These are phyloP conservation scores for Thermoascus crustaceus DNA, from an alignment of 2,329 filamentous ascomycete species.

Conservation along the genomic window DNA sequence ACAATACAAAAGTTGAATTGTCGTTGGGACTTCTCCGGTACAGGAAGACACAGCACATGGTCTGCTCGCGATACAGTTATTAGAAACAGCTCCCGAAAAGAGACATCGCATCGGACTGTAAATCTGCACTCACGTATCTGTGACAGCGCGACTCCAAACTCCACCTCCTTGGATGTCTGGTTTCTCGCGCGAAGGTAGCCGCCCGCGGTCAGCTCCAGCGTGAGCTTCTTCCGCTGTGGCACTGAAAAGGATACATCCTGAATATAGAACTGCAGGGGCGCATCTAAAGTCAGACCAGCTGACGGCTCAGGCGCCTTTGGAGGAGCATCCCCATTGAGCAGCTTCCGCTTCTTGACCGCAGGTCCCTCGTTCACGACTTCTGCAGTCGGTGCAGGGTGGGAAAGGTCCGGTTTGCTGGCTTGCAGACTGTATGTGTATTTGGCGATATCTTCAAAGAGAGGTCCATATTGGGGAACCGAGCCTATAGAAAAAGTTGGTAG, in stretches of 20 bases:
- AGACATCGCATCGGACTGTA: slow-evolving; percentile 1
- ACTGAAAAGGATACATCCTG: slow-evolving; percentile 54
- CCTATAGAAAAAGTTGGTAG: slow-evolving; percentile 17
- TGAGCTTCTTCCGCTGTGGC: slow-evolving; percentile 57
- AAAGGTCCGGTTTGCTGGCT: slow-evolving; percentile 19
- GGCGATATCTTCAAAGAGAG: slow-evolving; percentile 44
- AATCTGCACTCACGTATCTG: slow-evolving; percentile 40
- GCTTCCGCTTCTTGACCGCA: slow-evolving; percentile 43
- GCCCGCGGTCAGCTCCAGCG: slow-evolving; percentile 44
- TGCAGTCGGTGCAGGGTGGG: slow-evolving; percentile 18
- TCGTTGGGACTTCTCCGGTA: slow-evolving; percentile 56
- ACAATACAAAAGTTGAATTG: slow-evolving; percentile 57
- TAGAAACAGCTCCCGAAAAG: not conserved
- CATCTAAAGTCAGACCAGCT: slow-evolving; percentile 26
- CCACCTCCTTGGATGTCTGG: slow-evolving; percentile 43
- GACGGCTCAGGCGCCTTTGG: slow-evolving; percentile 17
- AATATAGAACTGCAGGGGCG: slow-evolving; percentile 36
- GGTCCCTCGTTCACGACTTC: slow-evolving; percentile 23
- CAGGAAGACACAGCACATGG: slow-evolving; percentile 53
- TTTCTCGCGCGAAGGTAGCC: slow-evolving; percentile 42
- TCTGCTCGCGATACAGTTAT: slow-evolving; percentile 25
- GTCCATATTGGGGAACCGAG: slow-evolving; percentile 28
- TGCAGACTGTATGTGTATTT: slow-evolving; percentile 34
- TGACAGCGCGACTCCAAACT: slow-evolving; percentile 45
- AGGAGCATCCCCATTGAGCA: slow-evolving; percentile 35